Percentiles rank a stretch among this genome's conserved stretches.
These are phyloP conservation scores for Theobroma cacao DNA, from an alignment of 345 rosid genomes.

Conservation along the genomic window DNA sequence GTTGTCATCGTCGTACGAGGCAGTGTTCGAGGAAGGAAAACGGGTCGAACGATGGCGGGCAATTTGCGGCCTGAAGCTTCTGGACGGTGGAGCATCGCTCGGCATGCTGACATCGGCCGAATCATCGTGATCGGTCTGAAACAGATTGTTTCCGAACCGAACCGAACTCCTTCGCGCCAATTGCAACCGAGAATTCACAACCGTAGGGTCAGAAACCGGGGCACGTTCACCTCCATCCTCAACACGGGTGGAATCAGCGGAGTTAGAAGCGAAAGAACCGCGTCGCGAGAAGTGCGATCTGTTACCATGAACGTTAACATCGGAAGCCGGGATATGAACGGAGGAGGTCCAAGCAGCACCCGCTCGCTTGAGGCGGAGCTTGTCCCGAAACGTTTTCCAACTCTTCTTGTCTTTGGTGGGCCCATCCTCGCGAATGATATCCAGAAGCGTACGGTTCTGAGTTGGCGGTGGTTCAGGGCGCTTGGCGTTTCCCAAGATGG, in stretches of 20 bases:
- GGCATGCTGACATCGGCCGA: constrained; percentile 18
- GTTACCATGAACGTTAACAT: constrained; percentile 34
- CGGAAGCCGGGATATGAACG: constrained; percentile 52
- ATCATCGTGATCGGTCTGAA: constrained; percentile 28
- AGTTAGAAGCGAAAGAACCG: constrained; percentile 33
- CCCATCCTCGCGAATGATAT: constrained; percentile 50
- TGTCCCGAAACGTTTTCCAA: constrained; percentile 79
- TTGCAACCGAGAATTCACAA: constrained; percentile 1
- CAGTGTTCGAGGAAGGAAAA: background rate
- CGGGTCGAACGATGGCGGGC: constrained; percentile 54
- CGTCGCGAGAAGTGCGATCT: constrained; percentile 50
- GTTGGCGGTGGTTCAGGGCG: background rate
- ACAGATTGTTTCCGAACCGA: constrained; percentile 28
- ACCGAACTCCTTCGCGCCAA: constrained; percentile 4
- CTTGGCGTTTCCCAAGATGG: constrained; percentile 6
- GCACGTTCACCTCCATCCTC: constrained; percentile 22
- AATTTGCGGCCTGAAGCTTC: constrained; percentile 47
- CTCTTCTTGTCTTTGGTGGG: constrained; percentile 56
- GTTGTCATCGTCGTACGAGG: constrained; percentile 25
- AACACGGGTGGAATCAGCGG: constrained; percentile 20
- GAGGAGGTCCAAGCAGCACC: constrained; percentile 71
- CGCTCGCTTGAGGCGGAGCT: constrained; percentile 61
- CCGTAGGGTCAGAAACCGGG: constrained; percentile 25
- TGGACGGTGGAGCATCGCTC: constrained; percentile 28
- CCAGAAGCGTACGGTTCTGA: constrained; percentile 19